A percentile compares a stretch with the other conserved stretches of the same genome.
These are phyloP conservation scores for Sequoia sempervirens DNA, from an alignment of 75 land plant species.

Conservation along the genomic window DNA sequence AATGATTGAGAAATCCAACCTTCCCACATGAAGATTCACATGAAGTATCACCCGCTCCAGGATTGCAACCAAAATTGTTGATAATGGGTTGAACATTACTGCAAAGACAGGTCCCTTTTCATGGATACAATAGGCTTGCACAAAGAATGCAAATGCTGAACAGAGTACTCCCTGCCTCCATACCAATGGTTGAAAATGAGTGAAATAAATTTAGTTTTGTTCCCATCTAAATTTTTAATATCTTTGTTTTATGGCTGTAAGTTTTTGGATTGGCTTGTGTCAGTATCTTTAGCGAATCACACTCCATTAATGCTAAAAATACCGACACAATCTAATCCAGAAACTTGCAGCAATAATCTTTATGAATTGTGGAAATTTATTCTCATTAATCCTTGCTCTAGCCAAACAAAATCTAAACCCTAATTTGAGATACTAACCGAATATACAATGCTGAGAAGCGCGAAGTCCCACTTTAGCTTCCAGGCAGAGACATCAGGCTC, in stretches of 20 bases:
- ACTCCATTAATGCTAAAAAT: no score
- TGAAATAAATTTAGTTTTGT: background rate
- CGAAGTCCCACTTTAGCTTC: constrained; percentile 12
- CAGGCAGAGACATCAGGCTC: constrained; percentile 5
- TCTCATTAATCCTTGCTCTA: no score
- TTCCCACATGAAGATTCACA: constrained; percentile 6
- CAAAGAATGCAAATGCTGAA: constrained; percentile 11
- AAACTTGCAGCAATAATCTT: no score
- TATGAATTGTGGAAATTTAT: no score
- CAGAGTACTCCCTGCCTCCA: constrained; percentile 8
- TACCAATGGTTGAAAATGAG: background rate
- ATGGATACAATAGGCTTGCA: constrained; percentile 6
- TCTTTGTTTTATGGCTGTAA: no score
- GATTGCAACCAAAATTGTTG: constrained; percentile 11
- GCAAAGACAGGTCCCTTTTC: constrained; percentile 15
- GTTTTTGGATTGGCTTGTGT: no score
- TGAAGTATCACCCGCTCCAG: constrained; percentile 7
- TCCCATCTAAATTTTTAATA: background rate
- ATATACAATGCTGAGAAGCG: constrained; percentile 11
- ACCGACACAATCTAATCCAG: no score
- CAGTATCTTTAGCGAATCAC: no score
- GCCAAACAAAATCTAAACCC: background rate
- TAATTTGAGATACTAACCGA: constrained; percentile 1
- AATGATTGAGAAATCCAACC: background rate
- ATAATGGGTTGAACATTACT: constrained; percentile 4